These are phyloP conservation scores for Phaffomyces thermotolerans DNA, from an alignment of 805 yeast species.

Conservation along the genomic window DNA sequence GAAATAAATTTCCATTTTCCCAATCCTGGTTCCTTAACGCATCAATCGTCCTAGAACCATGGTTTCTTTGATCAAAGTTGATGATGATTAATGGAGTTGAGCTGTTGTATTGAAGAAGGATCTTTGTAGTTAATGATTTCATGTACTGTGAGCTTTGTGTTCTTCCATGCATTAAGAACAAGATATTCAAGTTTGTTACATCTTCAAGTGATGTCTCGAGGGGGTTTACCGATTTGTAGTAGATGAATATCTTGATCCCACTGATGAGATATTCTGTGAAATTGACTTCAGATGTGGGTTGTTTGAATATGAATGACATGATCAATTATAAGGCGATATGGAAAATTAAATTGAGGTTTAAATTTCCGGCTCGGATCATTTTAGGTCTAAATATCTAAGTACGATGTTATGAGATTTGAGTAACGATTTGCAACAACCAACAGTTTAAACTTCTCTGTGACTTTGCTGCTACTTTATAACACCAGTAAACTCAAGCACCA, in stretches of 20 bases:
- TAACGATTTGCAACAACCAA: too few relatives aligned
- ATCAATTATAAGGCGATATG: too few relatives aligned
- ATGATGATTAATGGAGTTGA: conserved; percentile 8
- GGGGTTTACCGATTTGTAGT: not conserved
- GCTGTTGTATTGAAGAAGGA: not conserved
- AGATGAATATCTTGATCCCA: not conserved
- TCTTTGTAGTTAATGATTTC: not conserved
- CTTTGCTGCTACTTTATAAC: too few relatives aligned
- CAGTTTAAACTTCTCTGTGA: too few relatives aligned
- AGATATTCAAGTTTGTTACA: not conserved
- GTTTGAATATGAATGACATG: not conserved
- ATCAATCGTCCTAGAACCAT: conserved; percentile 13
- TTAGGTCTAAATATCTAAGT: too few relatives aligned
- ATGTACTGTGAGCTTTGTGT: conserved; percentile 1
- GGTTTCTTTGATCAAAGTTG: conserved; percentile 20
- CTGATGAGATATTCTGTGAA: not conserved
- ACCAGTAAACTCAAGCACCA: too few relatives aligned
- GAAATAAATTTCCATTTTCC: conserved; percentile 13
- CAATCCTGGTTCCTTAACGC: conserved; percentile 8
- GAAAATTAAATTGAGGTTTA: too few relatives aligned
- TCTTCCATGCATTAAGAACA: conserved; percentile 5
- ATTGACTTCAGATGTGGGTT: not conserved
- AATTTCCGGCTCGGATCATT: too few relatives aligned
- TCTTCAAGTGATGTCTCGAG: not conserved
- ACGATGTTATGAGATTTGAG: too few relatives aligned